Base-by-base conservation (phyloP, 306 rosid species). In the Ochetophila trinervis region DNA sequence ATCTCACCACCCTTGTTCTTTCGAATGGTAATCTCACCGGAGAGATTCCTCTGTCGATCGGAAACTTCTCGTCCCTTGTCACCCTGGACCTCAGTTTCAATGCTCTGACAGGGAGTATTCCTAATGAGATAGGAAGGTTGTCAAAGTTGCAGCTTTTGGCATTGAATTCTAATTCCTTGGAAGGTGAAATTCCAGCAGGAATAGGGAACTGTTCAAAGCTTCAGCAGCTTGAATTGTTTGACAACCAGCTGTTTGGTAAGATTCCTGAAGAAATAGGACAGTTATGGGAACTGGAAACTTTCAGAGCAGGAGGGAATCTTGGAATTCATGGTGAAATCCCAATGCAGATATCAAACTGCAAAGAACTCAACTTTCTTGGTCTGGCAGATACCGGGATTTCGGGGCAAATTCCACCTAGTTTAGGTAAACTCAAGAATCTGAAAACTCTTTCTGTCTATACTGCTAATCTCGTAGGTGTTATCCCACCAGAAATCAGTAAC, bases 1-100 rank as follows among this genome's bases (percentile, higher is more conserved):
- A 83, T 53, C 95, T 92, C 52, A 78, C 82, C 23, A 71, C 82
- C 27, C 85, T 92, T 27, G 80, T 89, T 21, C 81, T 92, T 63
- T 87, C 98, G 19, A 84, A 87, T 79, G 88, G 68, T 22, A 92
- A 92, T 78, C 88, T 92, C 71, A 89, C 92, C 0, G 98, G 95
- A 55, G 84, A 77, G 67, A 74, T 89, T 69, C 95, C 96, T 35
- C 70, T 45, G 47, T 66, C 84, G 12, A 50, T 92, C 42, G 91
- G 95, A 74, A 89, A 92, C 78, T 62, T 89, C 74, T 87, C 98
- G 4, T 80, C 86, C 14, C 76, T 92, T 77, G 71, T 74, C 62
- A 80, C 81, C 54, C 71, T 92, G 69, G 87, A 89, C 85, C 90
- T 92, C 67, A 87, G 98, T 76, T 92, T 56, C 86, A 92, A 92